A percentile compares a stretch with the other conserved stretches of the same genome.
phyloP scores from a whole-genome alignment of 75 land plant species.

The Pinus taeda region DNA sequence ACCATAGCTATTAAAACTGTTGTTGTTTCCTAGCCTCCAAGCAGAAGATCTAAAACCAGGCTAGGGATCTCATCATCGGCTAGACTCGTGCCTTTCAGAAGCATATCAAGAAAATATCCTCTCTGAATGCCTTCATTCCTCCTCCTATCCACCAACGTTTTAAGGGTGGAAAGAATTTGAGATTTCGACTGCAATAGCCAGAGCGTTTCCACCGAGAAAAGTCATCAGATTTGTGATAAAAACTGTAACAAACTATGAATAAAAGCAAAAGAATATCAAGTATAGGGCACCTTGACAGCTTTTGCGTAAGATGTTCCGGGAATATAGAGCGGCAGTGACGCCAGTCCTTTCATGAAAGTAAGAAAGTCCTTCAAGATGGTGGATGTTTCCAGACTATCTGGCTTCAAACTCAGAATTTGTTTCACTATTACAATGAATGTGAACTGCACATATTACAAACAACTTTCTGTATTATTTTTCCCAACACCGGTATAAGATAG shows the following conservation, averaged over 20 bases:
- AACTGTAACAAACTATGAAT: too few relatives aligned
- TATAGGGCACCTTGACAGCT: slow-evolving; percentile 49
- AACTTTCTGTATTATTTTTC: background rate
- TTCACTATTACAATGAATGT: slow-evolving; percentile 57
- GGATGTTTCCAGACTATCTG: slow-evolving; percentile 36
- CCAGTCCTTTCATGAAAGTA: slow-evolving; percentile 67
- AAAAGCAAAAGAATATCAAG: too few relatives aligned
- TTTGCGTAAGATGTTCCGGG: slow-evolving; percentile 59
- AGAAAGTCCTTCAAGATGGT: slow-evolving; percentile 51
- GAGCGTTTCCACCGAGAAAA: too few relatives aligned
- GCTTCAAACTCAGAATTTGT: slow-evolving; percentile 37
- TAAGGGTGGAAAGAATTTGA: slow-evolving; percentile 29
- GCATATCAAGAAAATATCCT: slow-evolving; percentile 50
- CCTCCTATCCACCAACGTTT: slow-evolving; percentile 29
- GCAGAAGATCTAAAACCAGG: slow-evolving; percentile 48
- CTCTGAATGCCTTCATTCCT: slow-evolving; percentile 4
- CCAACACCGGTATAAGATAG: background rate
- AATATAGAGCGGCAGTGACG: slow-evolving; percentile 50
- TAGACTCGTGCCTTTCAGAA: slow-evolving; percentile 20
- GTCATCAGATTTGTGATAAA: too few relatives aligned
- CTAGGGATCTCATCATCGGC: slow-evolving; percentile 48
- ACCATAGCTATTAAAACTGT: slow-evolving; percentile 34
- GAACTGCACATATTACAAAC: slow-evolving; percentile 28
- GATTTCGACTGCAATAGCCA: slow-evolving; percentile 36
- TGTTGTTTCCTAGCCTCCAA: slow-evolving; percentile 68